Base-by-base conservation (phyloP, 495 filamentous ascomycete species). In the Penicillium macrosclerotiorum region DNA sequence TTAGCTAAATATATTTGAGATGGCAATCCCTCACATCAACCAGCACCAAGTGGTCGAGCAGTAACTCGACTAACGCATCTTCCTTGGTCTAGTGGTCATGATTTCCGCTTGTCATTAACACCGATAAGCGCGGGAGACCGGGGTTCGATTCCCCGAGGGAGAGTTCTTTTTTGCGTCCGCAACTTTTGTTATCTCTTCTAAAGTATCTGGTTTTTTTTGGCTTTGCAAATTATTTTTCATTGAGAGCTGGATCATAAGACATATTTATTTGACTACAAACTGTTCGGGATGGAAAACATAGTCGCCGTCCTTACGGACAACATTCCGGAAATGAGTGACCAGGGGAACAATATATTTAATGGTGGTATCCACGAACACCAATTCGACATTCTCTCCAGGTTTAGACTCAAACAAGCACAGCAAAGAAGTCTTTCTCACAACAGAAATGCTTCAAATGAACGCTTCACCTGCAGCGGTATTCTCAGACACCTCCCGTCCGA, bases 101-200 rank as follows among this genome's bases (percentile, higher is more conserved):
- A 75, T 73, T 73, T 74, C 69, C 69, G 71, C 69, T 73, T 75
- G 71, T 75, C 71, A 75, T 59, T 60, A 61, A 58, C 4, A 61
- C 52, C 36, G 62, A 62, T 55, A 65, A 64, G 60, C 63, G 72
- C 71, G 70, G 68, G 70, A 75, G 71, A 74, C 71, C 72, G 65
- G 69, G 69, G 71, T 75, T 74, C 72, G 72, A 75, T 75, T 75
- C 72, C 72, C 72, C 65, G 72, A 64, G 55, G 59, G 64, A 67
- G 64, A 67, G 64, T 64, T 60, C n/a, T 58, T 46, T 48, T 62
- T 65, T 63, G 71, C 73, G 71, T 74, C 71, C 72, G 55, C 54
- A 59, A 52, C 12, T 55, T 47, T 37, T 56, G 58, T 48, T 29
- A 12, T 12, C 25, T 29, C n/a, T n/a, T n/a, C n/a, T n/a, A n/a